A percentile compares a stretch with the other conserved stretches of the same genome.
Evolutionary conservation across 495 filamentous ascomycete species (phyloP).

Genomic region (Penicillium antarcticum): DNA sequence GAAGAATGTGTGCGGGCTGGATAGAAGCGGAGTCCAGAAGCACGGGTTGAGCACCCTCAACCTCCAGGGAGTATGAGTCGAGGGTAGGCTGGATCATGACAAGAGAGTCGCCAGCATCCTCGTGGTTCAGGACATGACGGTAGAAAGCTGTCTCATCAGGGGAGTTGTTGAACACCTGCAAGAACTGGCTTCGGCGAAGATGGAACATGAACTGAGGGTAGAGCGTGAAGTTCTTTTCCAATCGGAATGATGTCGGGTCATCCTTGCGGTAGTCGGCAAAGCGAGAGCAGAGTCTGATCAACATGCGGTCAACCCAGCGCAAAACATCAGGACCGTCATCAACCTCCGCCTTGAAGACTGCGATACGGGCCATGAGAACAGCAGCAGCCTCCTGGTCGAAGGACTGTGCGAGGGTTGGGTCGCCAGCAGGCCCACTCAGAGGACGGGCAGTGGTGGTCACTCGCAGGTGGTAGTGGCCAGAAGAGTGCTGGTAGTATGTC

Average conservation of each 20-base stretch:
- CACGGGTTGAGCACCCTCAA: conserved; percentile 86
- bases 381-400: conserved; percentile 99
- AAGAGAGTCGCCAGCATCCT: conserved; percentile 94
- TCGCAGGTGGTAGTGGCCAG: conserved; percentile 90
- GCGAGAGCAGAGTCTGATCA: conserved; percentile 92
- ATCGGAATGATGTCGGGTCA: conserved; percentile 92
- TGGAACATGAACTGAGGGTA: conserved; percentile 99
- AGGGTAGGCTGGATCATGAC: conserved; percentile 99
- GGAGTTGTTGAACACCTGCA: conserved; percentile 99
- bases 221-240: conserved; percentile 99
- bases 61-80: conserved; percentile 95
- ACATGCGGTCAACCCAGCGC: conserved; percentile 98
- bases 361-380: conserved; percentile 96
- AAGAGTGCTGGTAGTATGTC: conserved; percentile 98
- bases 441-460: conserved; percentile 93
- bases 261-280: conserved; percentile 99
- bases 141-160: conserved; percentile 99
- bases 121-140: conserved; percentile 92
- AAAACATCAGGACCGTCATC: conserved; percentile 99
- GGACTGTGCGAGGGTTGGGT: conserved; percentile 95
- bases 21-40: conserved; percentile 95
- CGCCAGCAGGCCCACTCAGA: conserved; percentile 89
- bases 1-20: conserved; percentile 87
- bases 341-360: conserved; percentile 98
- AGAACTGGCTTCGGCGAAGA: conserved; percentile 90